Percentiles rank a stretch among this genome's conserved stretches.
Conservation (phyloP, 805 yeast genomes). For the Metschnikowia amazonensis region DNA sequence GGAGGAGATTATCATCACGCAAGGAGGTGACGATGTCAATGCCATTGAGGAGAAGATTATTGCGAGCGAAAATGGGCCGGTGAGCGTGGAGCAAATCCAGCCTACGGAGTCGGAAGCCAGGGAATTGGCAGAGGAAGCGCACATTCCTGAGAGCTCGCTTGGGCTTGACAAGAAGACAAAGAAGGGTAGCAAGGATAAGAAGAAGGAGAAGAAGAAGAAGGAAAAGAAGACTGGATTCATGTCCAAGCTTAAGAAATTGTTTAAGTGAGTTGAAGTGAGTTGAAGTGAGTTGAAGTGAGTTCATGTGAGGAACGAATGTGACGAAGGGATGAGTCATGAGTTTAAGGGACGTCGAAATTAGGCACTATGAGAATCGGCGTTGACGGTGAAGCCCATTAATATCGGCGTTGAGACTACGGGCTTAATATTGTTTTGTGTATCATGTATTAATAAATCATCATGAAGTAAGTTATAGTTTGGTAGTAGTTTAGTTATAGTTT, state of each 20-base stretch:
- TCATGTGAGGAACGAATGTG: too few species aligned
- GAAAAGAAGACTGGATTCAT: slow-evolving; percentile 41
- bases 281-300: too few species aligned
- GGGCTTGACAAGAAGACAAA: slow-evolving; percentile 9
- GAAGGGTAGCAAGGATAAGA: slow-evolving; percentile 10
- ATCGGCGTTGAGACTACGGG: background rate
- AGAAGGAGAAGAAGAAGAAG: slow-evolving; percentile 24
- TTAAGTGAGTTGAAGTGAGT: slow-evolving; percentile 23
- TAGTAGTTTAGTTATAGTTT: too few species aligned
- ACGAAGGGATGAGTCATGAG: too few species aligned
- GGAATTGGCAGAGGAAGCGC: slow-evolving; percentile 34
- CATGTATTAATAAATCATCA: slow-evolving; percentile 4
- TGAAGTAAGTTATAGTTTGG: too few species aligned
- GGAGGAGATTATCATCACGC: slow-evolving; percentile 41
- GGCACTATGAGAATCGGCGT: background rate
- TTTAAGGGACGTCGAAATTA: too few species aligned
- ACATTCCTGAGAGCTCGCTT: slow-evolving; percentile 11
- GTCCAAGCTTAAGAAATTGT: slow-evolving; percentile 39
- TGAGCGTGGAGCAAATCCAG: slow-evolving; percentile 39
- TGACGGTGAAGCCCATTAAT: slow-evolving; percentile 2
- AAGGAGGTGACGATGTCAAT: slow-evolving; percentile 27
- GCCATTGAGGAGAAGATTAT: slow-evolving; percentile 33
- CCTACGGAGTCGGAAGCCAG: slow-evolving; percentile 39
- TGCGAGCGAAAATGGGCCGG: slow-evolving; percentile 34
- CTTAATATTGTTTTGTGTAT: slow-evolving; percentile 5